A percentile compares a stretch with the other conserved stretches of the same genome.
These are phyloP conservation scores for Rhizopogon salebrosus DNA, from an alignment of 768 basidiomycete genomes.

Conservation along the genomic window DNA sequence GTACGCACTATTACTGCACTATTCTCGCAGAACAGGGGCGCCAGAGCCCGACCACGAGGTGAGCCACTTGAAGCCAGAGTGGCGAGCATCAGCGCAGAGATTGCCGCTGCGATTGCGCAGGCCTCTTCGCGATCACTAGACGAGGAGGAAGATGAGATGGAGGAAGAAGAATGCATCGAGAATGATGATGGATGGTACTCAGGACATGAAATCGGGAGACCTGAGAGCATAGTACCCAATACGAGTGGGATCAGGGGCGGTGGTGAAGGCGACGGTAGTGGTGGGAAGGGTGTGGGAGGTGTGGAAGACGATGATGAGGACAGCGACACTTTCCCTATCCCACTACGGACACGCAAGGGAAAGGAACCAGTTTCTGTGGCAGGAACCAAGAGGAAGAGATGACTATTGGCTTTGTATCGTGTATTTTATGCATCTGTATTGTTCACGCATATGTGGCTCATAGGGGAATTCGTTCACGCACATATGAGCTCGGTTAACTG, in stretches of 20 bases:
- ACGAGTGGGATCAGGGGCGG: conserved; percentile 58
- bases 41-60: conserved; percentile 29
- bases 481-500: background rate
- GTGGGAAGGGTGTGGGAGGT: conserved; percentile 15
- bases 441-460: conserved; percentile 1
- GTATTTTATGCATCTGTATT: conserved; percentile 10
- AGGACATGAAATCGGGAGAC: conserved; percentile 44
- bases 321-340: conserved; percentile 63
- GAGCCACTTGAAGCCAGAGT: conserved; percentile 56
- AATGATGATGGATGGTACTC: conserved; percentile 38
- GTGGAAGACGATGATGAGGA: conserved; percentile 65
- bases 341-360: conserved; percentile 63
- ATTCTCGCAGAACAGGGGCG: conserved; percentile 44
- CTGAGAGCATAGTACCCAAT: conserved; percentile 50
- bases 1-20: conserved; percentile 72
- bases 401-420: conserved; percentile 14
- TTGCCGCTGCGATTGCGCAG: conserved; percentile 76
- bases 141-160: conserved; percentile 45
- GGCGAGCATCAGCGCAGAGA: conserved; percentile 75
- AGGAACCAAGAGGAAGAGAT: conserved; percentile 68
- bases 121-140: conserved; percentile 59
- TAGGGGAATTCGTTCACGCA: conserved; percentile 1
- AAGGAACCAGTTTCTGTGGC: conserved; percentile 41
- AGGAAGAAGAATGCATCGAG: conserved; percentile 33
- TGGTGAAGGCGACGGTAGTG: conserved; percentile 21